Conservation (phyloP, 1,139 yeast genomes). For the Debaryomyces sp. region DNA sequence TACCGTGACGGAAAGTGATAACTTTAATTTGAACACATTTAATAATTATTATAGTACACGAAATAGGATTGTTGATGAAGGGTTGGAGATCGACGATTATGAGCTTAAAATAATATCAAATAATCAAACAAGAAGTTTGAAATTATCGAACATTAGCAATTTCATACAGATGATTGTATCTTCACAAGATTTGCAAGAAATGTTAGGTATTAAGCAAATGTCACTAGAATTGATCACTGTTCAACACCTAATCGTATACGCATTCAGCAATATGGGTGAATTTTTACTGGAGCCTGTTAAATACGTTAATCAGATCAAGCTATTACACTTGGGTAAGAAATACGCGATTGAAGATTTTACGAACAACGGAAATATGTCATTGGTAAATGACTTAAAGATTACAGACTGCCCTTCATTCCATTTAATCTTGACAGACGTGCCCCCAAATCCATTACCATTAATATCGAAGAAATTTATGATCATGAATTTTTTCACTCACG, state of each 20-base stretch:
- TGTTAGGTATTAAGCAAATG: neutral
- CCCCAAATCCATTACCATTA: neutral
- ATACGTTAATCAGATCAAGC: constrained; percentile 6
- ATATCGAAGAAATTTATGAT: constrained; percentile 1
- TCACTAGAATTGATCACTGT: neutral
- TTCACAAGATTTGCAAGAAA: neutral
- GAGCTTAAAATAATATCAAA: neutral
- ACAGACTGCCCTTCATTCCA: constrained; percentile 4
- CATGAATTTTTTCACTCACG: constrained; percentile 3
- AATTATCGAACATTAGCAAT: neutral
- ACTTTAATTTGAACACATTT: constrained; percentile 1
- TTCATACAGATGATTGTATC: constrained; percentile 3
- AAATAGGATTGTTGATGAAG: neutral
- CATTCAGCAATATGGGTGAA: constrained; percentile 1
- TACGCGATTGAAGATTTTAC: constrained; percentile 2
- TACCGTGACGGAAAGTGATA: constrained; percentile 1
- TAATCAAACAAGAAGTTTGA: neutral
- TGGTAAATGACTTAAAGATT: constrained; percentile 2
- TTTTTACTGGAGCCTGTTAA: neutral
- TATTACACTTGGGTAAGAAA: constrained; percentile 4
- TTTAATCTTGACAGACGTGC: neutral
- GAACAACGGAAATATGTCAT: neutral
- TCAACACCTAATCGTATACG: constrained; percentile 4
- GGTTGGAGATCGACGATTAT: neutral
- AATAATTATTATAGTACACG: neutral